These are phyloP conservation scores for Monascus ruber DNA, from an alignment of 2,329 filamentous ascomycete species.

Conservation along the genomic window DNA sequence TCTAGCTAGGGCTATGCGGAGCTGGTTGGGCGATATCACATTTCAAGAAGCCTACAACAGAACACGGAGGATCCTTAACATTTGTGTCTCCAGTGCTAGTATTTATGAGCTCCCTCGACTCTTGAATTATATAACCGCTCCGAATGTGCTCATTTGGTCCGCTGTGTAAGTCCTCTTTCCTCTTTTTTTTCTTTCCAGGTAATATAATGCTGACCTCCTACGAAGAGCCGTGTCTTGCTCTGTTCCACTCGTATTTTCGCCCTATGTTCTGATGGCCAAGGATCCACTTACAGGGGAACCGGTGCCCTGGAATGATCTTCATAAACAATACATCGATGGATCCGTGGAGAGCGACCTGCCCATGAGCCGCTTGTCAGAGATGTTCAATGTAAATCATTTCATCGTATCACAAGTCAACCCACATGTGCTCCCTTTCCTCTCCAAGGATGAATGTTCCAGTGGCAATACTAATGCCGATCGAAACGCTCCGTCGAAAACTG, in stretches of 20 bases:
- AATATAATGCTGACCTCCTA: constrained; percentile 6
- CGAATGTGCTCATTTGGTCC: constrained; percentile 93
- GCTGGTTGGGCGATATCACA: constrained; percentile 74
- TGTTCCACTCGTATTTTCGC: constrained; percentile 73
- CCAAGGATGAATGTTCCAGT: constrained; percentile 51
- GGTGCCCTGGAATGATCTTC: constrained; percentile 73
- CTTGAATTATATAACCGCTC: constrained; percentile 85
- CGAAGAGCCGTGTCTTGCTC: constrained; percentile 76
- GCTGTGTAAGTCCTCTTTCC: constrained; percentile 50
- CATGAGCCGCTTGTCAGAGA: constrained; percentile 77
- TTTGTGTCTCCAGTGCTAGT: constrained; percentile 79
- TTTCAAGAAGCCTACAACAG: constrained; percentile 94
- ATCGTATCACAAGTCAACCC: constrained; percentile 96
- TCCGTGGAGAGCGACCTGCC: constrained; percentile 91
- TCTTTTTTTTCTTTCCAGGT: neutral
- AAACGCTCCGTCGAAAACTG: constrained; percentile 21
- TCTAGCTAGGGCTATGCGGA: constrained; percentile 68
- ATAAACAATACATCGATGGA: constrained; percentile 83
- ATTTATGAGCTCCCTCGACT: constrained; percentile 78
- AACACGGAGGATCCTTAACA: constrained; percentile 85
- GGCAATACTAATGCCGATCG: constrained; percentile 16
- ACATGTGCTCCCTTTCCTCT: constrained; percentile 77
- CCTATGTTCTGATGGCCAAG: constrained; percentile 69
- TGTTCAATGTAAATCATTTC: constrained; percentile 98
- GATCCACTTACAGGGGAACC: constrained; percentile 68